Conservation (phyloP, 2,329 filamentous ascomycete species). For the Kalaharituber pfeilii region DNA sequence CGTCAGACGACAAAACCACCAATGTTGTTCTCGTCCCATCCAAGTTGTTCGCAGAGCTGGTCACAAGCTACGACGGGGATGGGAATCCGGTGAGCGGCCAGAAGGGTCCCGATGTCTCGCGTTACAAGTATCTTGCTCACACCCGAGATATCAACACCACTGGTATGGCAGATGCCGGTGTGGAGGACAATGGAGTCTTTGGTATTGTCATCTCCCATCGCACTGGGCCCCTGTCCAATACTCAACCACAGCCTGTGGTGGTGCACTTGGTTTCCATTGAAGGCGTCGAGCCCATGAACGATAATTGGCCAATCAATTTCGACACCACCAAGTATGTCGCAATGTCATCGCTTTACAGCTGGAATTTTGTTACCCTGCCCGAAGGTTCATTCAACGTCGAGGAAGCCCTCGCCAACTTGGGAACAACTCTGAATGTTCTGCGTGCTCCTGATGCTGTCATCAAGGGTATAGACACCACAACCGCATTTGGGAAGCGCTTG, state of each 20-base stretch:
- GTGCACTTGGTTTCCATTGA: slow-evolving; percentile 30
- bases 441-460: slow-evolving; percentile 12
- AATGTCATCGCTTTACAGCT: slow-evolving; percentile 28
- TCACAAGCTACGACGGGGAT: slow-evolving; percentile 13
- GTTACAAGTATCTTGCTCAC: slow-evolving; percentile 28
- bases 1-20: neutral
- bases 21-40: slow-evolving; percentile 24
- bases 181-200: slow-evolving; percentile 26
- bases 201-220: slow-evolving; percentile 27
- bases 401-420: slow-evolving; percentile 24
- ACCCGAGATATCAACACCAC: slow-evolving; percentile 28
- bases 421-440: slow-evolving; percentile 3
- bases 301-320: slow-evolving; percentile 13
- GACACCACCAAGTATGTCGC: slow-evolving; percentile 22
- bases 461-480: neutral
- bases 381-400: slow-evolving; percentile 25
- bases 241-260: slow-evolving; percentile 20
- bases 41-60: slow-evolving; percentile 23
- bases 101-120: slow-evolving; percentile 10
- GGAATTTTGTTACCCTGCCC: slow-evolving; percentile 29
- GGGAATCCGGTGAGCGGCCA: slow-evolving; percentile 2
- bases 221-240: slow-evolving; percentile 24
- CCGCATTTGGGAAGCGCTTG: neutral
- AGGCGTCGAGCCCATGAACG: slow-evolving; percentile 24
- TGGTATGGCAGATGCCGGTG: slow-evolving; percentile 28